phyloP scores from a whole-genome alignment of 306 rosid genomes.

The Corylus americana region DNA sequence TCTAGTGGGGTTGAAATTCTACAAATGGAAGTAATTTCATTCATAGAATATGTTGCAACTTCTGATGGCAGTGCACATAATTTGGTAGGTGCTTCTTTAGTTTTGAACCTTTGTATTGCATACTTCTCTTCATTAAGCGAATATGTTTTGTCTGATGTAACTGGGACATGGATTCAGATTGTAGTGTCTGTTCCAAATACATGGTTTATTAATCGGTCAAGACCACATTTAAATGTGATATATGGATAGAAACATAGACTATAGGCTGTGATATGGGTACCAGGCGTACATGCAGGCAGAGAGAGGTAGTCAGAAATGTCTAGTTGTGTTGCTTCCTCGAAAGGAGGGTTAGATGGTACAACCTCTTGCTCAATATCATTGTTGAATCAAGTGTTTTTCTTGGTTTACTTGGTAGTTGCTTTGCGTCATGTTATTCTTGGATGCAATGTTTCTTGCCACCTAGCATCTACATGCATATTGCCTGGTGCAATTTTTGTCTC shows the following conservation, averaged over 20 bases:
- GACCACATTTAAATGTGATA: background rate
- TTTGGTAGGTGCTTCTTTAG: conserved; percentile 51
- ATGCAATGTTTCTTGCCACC: background rate
- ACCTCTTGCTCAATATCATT: background rate
- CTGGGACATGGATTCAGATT: conserved; percentile 14
- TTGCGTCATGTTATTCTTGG: conserved; percentile 3
- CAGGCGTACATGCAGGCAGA: conserved; percentile 6
- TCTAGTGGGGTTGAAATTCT: conserved; percentile 56
- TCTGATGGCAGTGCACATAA: conserved; percentile 64
- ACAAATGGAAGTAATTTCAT: conserved; percentile 77
- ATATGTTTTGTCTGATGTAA: conserved; percentile 25
- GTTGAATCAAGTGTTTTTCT: background rate
- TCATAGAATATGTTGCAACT: conserved; percentile 82
- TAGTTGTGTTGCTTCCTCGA: background rate
- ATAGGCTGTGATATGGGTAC: conserved; percentile 8
- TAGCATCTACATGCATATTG: background rate
- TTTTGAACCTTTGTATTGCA: conserved; percentile 13
- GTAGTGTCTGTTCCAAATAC: background rate
- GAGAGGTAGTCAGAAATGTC: background rate
- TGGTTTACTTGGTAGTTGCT: conserved; percentile 7
- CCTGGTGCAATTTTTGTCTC: background rate
- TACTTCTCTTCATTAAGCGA: conserved; percentile 2
- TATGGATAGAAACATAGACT: background rate
- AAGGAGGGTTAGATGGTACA: background rate
- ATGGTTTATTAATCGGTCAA: conserved; percentile 5